Conservation (phyloP, 352 stramenopile genomes). For the Globisporangium cederbergense region DNA sequence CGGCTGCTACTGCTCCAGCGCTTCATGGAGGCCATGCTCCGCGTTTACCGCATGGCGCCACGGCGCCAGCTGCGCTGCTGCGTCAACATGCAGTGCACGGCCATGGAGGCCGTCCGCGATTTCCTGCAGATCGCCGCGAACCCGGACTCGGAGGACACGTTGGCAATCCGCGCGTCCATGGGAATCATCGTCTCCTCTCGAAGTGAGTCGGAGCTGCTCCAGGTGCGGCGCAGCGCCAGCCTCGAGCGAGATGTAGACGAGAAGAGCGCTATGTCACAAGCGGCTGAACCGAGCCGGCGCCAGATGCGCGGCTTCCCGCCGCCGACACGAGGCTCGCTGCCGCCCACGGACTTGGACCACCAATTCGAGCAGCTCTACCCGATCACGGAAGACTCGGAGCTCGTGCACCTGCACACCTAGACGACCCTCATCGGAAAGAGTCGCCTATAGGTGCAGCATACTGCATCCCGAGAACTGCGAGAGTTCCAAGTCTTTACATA, state of each 20-base stretch:
- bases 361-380: slow-evolving; percentile 51
- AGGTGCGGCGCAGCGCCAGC: not conserved
- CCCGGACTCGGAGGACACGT: slow-evolving; percentile 16
- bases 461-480: too few species aligned
- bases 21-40: slow-evolving; percentile 50
- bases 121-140: slow-evolving; percentile 49
- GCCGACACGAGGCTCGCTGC: slow-evolving; percentile 20
- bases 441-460: not conserved
- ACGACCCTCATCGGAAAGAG: not conserved
- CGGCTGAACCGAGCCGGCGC: not conserved
- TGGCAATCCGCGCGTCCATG: not conserved
- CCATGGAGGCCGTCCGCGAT: slow-evolving; percentile 35
- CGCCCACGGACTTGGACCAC: slow-evolving; percentile 12
- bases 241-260: not conserved
- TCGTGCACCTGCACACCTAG: slow-evolving; percentile 22
- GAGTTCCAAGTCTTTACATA: not conserved
- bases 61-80: slow-evolving; percentile 58
- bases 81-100: slow-evolving; percentile 43
- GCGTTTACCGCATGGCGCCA: slow-evolving; percentile 40
- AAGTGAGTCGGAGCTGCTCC: not conserved
- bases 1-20: slow-evolving; percentile 40
- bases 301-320: slow-evolving; percentile 22
- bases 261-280: not conserved
- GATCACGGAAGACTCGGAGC: slow-evolving; percentile 50
- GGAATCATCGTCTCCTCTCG: not conserved